A percentile compares a stretch with the other conserved stretches of the same genome.
phyloP scores from a whole-genome alignment of 306 rosid genomes.

The Citrullus amarus region DNA sequence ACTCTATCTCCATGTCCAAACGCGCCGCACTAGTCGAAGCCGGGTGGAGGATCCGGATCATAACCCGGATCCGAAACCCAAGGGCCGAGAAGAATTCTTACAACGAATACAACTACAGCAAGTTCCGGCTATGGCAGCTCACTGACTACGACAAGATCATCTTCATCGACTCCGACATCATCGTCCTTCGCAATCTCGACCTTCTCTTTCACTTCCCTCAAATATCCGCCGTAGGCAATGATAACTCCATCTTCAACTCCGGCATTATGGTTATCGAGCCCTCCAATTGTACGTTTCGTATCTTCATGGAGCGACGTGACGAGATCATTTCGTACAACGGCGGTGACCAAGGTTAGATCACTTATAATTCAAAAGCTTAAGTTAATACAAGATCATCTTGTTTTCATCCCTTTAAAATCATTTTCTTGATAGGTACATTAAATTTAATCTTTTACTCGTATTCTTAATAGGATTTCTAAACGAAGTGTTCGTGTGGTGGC shows the following conservation, averaged over 20 bases:
- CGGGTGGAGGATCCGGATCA: constrained; percentile 68
- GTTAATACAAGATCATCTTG: too few species aligned
- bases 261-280: constrained; percentile 93
- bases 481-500: constrained; percentile 98
- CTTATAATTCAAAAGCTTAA: background rate
- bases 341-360: constrained; percentile 59
- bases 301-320: constrained; percentile 34
- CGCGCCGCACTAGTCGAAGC: constrained; percentile 40
- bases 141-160: constrained; percentile 61
- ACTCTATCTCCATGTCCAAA: constrained; percentile 40
- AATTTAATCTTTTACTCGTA: background rate
- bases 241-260: constrained; percentile 70
- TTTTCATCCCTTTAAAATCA: too few species aligned
- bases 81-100: constrained; percentile 47
- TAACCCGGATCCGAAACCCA: constrained; percentile 70
- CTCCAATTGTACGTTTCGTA: constrained; percentile 61
- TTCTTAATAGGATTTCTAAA: constrained; percentile 30
- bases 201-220: constrained; percentile 81
- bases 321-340: constrained; percentile 78
- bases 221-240: constrained; percentile 80
- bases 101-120: constrained; percentile 93
- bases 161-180: constrained; percentile 76
- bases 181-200: constrained; percentile 71
- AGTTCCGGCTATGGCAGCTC: constrained; percentile 87
- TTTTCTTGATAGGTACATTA: too few species aligned